Conservation (phyloP, 2,329 filamentous ascomycete species). For the Nemania sp. region DNA sequence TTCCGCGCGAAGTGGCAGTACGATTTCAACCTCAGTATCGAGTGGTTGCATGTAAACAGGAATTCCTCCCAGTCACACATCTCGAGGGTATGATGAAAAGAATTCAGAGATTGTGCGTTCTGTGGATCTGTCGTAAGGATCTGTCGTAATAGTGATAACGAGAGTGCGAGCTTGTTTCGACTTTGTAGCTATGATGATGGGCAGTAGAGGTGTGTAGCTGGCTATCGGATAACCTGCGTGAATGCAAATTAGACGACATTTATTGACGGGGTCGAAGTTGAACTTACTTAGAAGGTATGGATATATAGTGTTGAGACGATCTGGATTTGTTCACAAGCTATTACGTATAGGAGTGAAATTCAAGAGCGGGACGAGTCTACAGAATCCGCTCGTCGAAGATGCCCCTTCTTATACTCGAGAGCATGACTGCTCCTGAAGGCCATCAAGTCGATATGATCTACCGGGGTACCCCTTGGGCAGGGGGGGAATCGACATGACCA, state of each 20-base stretch:
- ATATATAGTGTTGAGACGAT: background rate
- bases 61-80: slow-evolving; percentile 78
- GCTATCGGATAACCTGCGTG: background rate
- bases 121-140: background rate
- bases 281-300: slow-evolving; percentile 2
- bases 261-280: background rate
- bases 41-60: slow-evolving; percentile 68
- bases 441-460: background rate
- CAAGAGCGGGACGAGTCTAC: background rate
- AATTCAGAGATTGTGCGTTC: background rate
- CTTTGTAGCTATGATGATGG: background rate
- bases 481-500: slow-evolving; percentile 10
- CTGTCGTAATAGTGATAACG: background rate
- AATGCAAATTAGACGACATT: background rate
- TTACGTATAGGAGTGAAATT: background rate
- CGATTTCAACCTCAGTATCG: slow-evolving; percentile 61
- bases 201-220: background rate
- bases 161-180: no score
- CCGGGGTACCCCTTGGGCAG: slow-evolving; percentile 9
- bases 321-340: background rate
- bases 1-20: slow-evolving; percentile 79
- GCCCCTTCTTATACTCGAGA: slow-evolving; percentile 10
- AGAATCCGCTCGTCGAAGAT: background rate
- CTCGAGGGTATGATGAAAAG: slow-evolving; percentile 25
- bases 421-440: background rate